Percentiles rank a stretch among this genome's conserved stretches.
These are phyloP conservation scores for Daldinia caldariorum DNA, from an alignment of 495 filamentous ascomycete genomes.

Conservation along the genomic window DNA sequence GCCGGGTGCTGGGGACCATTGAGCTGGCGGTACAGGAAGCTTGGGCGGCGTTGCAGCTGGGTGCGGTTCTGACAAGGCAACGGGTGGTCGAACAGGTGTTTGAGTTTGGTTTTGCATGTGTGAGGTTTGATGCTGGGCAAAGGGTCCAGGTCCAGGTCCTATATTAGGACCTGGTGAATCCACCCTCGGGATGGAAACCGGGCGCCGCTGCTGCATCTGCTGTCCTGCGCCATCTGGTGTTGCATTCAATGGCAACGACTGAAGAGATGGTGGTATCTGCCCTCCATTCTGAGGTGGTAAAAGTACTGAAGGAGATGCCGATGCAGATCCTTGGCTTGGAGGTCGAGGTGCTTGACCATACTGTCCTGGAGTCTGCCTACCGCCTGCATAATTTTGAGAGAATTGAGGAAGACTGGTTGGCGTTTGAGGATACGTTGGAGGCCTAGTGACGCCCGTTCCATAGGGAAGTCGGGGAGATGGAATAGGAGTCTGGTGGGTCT, in stretches of 20 bases:
- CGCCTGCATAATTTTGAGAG: slow-evolving; percentile 33
- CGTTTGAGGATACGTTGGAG: slow-evolving; percentile 42
- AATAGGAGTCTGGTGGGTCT: slow-evolving; percentile 42
- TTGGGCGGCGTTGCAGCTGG: slow-evolving; percentile 30
- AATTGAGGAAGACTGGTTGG: slow-evolving; percentile 39
- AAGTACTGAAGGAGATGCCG: slow-evolving; percentile 46
- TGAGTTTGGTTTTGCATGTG: slow-evolving; percentile 37
- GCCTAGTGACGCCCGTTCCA: slow-evolving; percentile 36
- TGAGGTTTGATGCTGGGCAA: slow-evolving; percentile 35
- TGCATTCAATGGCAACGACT: slow-evolving; percentile 46
- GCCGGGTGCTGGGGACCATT: slow-evolving; percentile 36
- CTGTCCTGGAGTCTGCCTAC: slow-evolving; percentile 37
- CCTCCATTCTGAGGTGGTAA: slow-evolving; percentile 52
- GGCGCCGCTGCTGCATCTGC: slow-evolving; percentile 37
- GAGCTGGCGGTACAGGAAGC: slow-evolving; percentile 35
- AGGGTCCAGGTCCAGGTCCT: slow-evolving; percentile 29
- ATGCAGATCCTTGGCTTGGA: slow-evolving; percentile 27
- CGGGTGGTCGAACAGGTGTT: slow-evolving; percentile 45
- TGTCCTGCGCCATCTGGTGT: slow-evolving; percentile 46
- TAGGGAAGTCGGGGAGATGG: slow-evolving; percentile 45
- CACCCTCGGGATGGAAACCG: slow-evolving; percentile 37
- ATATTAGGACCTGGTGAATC: slow-evolving; percentile 36
- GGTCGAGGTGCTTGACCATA: slow-evolving; percentile 34
- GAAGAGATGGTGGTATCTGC: slow-evolving; percentile 51
- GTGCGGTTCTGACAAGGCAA: slow-evolving; percentile 40